These are phyloP conservation scores for Waltergamsia citrina DNA, from an alignment of 2,329 filamentous ascomycete genomes.

Conservation along the genomic window DNA sequence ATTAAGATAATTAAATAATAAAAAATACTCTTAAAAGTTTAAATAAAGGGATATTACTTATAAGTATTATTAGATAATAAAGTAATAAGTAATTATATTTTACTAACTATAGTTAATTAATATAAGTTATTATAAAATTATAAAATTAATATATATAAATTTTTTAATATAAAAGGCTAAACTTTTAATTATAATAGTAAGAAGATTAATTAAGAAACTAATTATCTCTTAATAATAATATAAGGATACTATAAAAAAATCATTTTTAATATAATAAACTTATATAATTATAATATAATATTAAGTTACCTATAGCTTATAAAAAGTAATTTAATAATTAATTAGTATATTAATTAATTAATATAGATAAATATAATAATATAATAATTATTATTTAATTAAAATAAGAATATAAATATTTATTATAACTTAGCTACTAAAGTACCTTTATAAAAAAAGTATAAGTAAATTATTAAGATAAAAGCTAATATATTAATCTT, in stretches of 20 bases:
- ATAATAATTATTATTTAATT: not conserved
- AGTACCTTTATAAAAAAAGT: no score
- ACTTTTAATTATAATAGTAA: constrained; percentile 2
- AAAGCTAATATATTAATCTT: not conserved
- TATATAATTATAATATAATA: no score
- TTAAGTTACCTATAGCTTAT: not conserved
- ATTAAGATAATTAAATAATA: no score
- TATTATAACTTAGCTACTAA: not conserved
- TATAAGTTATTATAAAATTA: constrained; percentile 2
- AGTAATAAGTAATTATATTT: constrained; percentile 1
- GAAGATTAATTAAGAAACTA: not conserved
- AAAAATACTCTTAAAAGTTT: not conserved
- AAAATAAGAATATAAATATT: not conserved
- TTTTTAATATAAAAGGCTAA: not conserved
- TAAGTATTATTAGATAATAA: constrained; percentile 1
- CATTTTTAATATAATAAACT: no score
- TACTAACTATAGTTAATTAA: constrained; percentile 1
- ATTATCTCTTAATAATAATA: not conserved
- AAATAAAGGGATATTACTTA: not conserved
- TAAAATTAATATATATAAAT: not conserved
- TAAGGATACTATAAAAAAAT: not conserved
- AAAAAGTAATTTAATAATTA: not conserved
- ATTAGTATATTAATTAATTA: constrained; percentile 2
- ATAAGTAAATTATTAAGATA: not conserved
- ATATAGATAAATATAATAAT: not conserved